Evolutionary conservation across 2,329 filamentous ascomycete genomes (phyloP), one percentile per base, ranked within the genome.

Genomic region (Colletotrichum sublineola): DNA sequence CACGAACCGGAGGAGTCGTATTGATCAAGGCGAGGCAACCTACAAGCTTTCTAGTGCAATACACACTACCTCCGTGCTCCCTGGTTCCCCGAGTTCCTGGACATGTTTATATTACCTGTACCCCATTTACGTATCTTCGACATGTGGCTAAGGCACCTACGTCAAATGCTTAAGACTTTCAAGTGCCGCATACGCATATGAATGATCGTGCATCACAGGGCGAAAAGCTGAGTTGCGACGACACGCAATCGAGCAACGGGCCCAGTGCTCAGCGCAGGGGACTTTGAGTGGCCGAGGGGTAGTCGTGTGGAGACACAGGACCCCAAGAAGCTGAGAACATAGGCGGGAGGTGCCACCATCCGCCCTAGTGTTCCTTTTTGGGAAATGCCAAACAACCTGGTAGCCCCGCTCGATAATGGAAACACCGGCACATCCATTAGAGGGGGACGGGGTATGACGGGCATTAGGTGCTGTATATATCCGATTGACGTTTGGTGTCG

Each of bases 211-310:
- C 36, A 60, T 60, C 62, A 46, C 40, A 48, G 36, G 61, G 42
- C 12, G 29, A 44, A 46, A 61, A 70, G 67, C 46, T 44, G 68
- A 62, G 56, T 70, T 31, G 63, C 46, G 46, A 38, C 63, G 56
- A 62, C 56, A 67, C 68, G 63, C 68, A 67, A 67, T 67, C 56
- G 50, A 44, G 62, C 52, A 60, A 65, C 46, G n/a, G 46, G 48
- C 46, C 55, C 67, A 55, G 46, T 67, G 29, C 67, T 55, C 40
- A 33, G 68, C 48, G 57, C 68, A 71, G 40, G 63, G 50, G 33
- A 62, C 38, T 56, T n/a, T 29, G 18, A n/a, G 42, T 56, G 40
- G 48, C 33, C 20, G 63, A 42, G 56, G 24, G 40, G 40, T 44
- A 24, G 29, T 40, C 33, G 33, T 68, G 63, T 64, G 68, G 68